Evolutionary conservation across 495 filamentous ascomycete species (phyloP).

Genomic region (Daldinia loculata): DNA sequence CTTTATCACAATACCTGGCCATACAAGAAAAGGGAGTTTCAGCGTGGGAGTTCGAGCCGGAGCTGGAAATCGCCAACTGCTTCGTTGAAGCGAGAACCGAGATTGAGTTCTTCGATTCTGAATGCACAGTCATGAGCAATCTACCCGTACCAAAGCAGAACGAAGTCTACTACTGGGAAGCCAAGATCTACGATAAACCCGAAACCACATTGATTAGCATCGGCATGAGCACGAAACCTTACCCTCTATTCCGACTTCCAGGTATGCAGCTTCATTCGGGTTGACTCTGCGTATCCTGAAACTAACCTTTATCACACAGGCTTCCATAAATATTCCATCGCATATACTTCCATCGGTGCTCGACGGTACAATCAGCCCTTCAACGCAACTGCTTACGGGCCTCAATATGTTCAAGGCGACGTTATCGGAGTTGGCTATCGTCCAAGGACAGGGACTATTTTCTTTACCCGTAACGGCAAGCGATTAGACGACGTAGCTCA

Average conservation of each 20-base stretch:
- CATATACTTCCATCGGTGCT: slow-evolving; percentile 86
- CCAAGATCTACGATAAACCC: slow-evolving; percentile 97
- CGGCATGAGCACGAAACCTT: slow-evolving; percentile 94
- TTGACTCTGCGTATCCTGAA: not conserved
- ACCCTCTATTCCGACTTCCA: slow-evolving; percentile 91
- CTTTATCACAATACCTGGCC: slow-evolving; percentile 93
- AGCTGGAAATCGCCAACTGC: slow-evolving; percentile 97
- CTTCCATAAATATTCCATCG: slow-evolving; percentile 89
- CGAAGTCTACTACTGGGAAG: slow-evolving; percentile 99
- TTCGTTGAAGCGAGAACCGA: slow-evolving; percentile 97
- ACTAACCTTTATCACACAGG: slow-evolving; percentile 59
- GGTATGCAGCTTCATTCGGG: slow-evolving; percentile 62
- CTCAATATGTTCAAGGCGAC: slow-evolving; percentile 86
- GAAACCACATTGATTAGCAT: slow-evolving; percentile 85
- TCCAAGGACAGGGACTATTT: slow-evolving; percentile 91
- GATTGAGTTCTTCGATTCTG: slow-evolving; percentile 97
- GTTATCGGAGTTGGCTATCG: slow-evolving; percentile 97
- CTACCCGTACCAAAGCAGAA: slow-evolving; percentile 97
- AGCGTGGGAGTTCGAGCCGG: slow-evolving; percentile 98
- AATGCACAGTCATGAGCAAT: slow-evolving; percentile 97
- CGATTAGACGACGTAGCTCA: slow-evolving; percentile 95
- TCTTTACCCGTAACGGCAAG: slow-evolving; percentile 98
- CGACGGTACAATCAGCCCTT: slow-evolving; percentile 95
- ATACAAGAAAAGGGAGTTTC: slow-evolving; percentile 99
- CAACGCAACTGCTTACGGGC: slow-evolving; percentile 77